Base-by-base conservation (phyloP, 345 rosid species). In the Moricandia moricandioides region DNA sequence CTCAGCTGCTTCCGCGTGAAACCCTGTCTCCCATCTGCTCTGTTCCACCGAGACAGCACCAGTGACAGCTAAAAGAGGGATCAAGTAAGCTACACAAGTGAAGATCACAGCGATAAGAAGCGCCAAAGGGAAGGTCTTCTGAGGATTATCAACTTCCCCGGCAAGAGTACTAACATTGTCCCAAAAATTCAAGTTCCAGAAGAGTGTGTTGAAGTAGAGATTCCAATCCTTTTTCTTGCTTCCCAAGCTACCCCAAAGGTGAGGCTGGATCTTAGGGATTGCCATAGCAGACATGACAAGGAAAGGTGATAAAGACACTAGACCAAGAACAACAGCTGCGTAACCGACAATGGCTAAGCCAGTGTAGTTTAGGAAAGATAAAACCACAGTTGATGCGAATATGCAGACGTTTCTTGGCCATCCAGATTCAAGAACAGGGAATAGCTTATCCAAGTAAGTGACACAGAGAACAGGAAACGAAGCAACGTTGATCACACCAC, bases 101-200 rank as follows among this genome's bases (percentile, higher is more conserved):
- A 94, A 84, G 52, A 91, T 77, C 62, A 88, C 92, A 6, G 95
- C 89, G 24, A 67, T 77, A 10, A 94, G 68, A 12, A 91, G 83
- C 52, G 96, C 96, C 31, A 73, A 37, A 0, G 96, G 98, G 68
- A 84, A 94, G 1, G 91, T 94, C 65, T 70, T 88, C 62, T 83
- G 88, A 18, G 97, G 96, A 4, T 74, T 79, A 29, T 87, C 86
- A 0, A 91, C 96, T 80, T 94, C 97, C 1, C 96, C 96, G 0
- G 96, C 95, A 21, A 91, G 64, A 66, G 98, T 88, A 62, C 98
- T 94, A 3, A 85, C 97, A 40, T 78, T 91, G 70, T 94, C 98
- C 97, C 96, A 94, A 18, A 90, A 94, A 63, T 94, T 91, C 81
- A 94, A 74, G 82, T 94, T 91, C 97, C 98, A 91, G 29, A 94